A percentile compares a stretch with the other conserved stretches of the same genome.
Conservation (phyloP, 192 early-diverging fungal genomes). For the Umbelopsis ramanniana region DNA sequence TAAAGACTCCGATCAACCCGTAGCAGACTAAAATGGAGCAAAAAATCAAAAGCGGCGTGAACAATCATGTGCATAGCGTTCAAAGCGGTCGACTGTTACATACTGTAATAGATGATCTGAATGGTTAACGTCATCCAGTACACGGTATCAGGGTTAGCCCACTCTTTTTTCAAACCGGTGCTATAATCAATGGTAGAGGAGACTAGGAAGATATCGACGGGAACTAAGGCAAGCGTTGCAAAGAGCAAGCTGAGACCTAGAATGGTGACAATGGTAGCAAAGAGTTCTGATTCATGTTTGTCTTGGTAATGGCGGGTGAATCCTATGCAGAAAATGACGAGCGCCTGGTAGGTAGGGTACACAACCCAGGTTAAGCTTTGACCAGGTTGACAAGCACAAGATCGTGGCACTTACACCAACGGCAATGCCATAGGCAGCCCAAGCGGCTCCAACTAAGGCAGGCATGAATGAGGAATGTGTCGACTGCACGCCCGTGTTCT, state of each 20-base stretch:
- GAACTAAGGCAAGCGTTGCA: slow-evolving; percentile 53
- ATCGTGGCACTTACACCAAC: slow-evolving; percentile 45
- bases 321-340: slow-evolving; percentile 49
- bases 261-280: slow-evolving; percentile 57
- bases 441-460: slow-evolving; percentile 45
- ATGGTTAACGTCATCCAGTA: slow-evolving; percentile 44
- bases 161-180: slow-evolving; percentile 59
- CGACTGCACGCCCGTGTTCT: too few species aligned
- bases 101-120: slow-evolving; percentile 55
- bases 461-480: slow-evolving; percentile 26
- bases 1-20: slow-evolving; percentile 51
- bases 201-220: slow-evolving; percentile 64
- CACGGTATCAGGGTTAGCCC: slow-evolving; percentile 59
- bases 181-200: slow-evolving; percentile 52
- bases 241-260: slow-evolving; percentile 51
- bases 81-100: not conserved
- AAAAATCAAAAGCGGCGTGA: not conserved
- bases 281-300: slow-evolving; percentile 49
- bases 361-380: not conserved
- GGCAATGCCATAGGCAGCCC: slow-evolving; percentile 52
- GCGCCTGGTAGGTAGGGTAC: slow-evolving; percentile 30
- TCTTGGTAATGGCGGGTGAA: slow-evolving; percentile 60
- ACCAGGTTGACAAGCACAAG: not conserved
- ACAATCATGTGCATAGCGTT: not conserved
- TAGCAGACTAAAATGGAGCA: slow-evolving; percentile 44